A percentile compares a stretch with the other conserved stretches of the same genome.
phyloP scores from a whole-genome alignment of 768 basidiomycete species.

The Tylopilus subfusipes region DNA sequence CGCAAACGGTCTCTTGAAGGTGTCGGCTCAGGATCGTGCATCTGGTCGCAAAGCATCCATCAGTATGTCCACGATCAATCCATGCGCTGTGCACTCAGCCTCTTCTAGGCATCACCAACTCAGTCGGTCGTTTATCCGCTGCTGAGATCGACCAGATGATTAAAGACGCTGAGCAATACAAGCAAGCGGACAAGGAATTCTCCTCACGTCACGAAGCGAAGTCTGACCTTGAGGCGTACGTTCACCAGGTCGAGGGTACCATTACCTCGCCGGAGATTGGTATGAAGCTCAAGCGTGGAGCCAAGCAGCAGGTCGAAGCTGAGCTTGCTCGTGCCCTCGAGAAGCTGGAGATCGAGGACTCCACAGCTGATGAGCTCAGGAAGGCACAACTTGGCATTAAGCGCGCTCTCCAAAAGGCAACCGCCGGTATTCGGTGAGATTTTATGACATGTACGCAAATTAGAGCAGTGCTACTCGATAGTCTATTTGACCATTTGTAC shows the following conservation, averaged over 20 bases:
- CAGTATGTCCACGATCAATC: constrained; percentile 49
- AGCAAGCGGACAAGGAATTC: constrained; percentile 96
- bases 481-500: constrained; percentile 14
- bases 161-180: constrained; percentile 96
- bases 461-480: constrained; percentile 15
- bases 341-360: constrained; percentile 97
- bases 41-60: constrained; percentile 99
- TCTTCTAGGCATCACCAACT: constrained; percentile 87
- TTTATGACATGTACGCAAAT: constrained; percentile 7
- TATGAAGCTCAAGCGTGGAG: constrained; percentile 98
- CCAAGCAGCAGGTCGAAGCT: constrained; percentile 90
- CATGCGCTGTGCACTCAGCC: constrained; percentile 1
- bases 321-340: constrained; percentile 98
- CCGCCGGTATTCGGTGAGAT: constrained; percentile 77
- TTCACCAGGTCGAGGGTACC: constrained; percentile 94
- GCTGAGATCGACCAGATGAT: constrained; percentile 99
- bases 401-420: constrained; percentile 97
- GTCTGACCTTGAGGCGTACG: constrained; percentile 95
- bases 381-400: constrained; percentile 95
- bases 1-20: constrained; percentile 98
- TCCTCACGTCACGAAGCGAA: constrained; percentile 97
- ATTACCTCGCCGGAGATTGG: constrained; percentile 96
- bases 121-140: constrained; percentile 94
- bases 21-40: constrained; percentile 96
- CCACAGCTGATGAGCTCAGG: constrained; percentile 89